Evolutionary conservation across 768 basidiomycete genomes (phyloP).

Genomic region (Boletus rubroflammeus): DNA sequence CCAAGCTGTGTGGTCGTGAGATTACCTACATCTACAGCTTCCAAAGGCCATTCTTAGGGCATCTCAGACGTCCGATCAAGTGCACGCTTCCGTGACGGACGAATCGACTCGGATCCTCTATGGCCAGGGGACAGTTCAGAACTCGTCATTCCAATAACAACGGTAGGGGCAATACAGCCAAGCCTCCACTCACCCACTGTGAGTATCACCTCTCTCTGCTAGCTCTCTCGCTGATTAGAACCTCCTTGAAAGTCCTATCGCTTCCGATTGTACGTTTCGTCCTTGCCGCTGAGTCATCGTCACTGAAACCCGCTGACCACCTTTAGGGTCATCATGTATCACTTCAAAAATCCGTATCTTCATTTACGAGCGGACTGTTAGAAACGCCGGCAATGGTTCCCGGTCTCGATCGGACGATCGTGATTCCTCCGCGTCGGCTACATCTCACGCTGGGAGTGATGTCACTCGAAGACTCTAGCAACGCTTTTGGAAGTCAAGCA

Average conservation of each 20-base stretch:
- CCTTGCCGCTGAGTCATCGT: slow-evolving; percentile 17
- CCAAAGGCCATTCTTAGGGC: not conserved
- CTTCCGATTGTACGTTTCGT: slow-evolving; percentile 32
- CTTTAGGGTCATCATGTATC: slow-evolving; percentile 39
- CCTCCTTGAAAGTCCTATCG: slow-evolving; percentile 24
- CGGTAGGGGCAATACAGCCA: slow-evolving; percentile 1
- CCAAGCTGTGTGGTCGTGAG: not conserved
- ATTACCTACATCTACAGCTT: not conserved
- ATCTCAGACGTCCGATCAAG: not conserved
- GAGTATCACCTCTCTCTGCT: slow-evolving; percentile 4
- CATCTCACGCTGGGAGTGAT: slow-evolving; percentile 78
- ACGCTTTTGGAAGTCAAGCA: not conserved
- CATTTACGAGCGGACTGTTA: slow-evolving; percentile 34
- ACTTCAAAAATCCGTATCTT: slow-evolving; percentile 35
- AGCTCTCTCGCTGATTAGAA: slow-evolving; percentile 1
- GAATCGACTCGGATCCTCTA: slow-evolving; percentile 6
- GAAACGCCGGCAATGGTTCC: slow-evolving; percentile 26
- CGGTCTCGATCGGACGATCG: slow-evolving; percentile 59
- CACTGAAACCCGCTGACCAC: not conserved
- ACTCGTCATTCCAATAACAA: not conserved
- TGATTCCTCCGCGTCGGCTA: slow-evolving; percentile 53
- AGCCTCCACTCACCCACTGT: slow-evolving; percentile 26
- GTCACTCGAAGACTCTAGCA: slow-evolving; percentile 39
- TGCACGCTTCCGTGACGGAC: not conserved
- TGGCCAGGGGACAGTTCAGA: slow-evolving; percentile 12